These are phyloP conservation scores for Ceratorhiza oryzae-sativae DNA, from an alignment of 1,284 basidiomycete genomes.

Conservation along the genomic window DNA sequence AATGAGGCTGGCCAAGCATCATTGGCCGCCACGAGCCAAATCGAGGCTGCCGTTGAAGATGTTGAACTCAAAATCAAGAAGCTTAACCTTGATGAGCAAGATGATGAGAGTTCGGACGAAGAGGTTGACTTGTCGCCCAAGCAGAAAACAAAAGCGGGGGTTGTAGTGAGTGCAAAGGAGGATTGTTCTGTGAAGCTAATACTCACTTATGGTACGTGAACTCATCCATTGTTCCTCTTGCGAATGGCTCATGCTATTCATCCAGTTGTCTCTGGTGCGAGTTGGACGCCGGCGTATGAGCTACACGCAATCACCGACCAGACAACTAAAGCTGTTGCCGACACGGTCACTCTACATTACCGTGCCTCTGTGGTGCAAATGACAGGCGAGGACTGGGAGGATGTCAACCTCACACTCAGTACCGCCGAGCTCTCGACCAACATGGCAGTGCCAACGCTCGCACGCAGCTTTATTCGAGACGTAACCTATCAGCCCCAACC, in stretches of 20 bases:
- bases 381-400: conserved; percentile 68
- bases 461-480: conserved; percentile 9
- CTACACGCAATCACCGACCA: conserved; percentile 58
- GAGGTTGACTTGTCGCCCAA: conserved; percentile 50
- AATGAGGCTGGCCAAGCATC: conserved; percentile 53
- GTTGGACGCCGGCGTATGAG: conserved; percentile 65
- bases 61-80: conserved; percentile 40
- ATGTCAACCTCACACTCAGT: conserved; percentile 60
- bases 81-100: conserved; percentile 49
- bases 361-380: conserved; percentile 61
- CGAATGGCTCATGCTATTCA: not conserved
- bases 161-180: conserved; percentile 49
- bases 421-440: conserved; percentile 50
- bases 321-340: conserved; percentile 54
- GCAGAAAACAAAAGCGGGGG: conserved; percentile 38
- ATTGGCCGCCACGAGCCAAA: conserved; percentile 51
- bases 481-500: not conserved
- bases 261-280: conserved; percentile 60
- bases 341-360: conserved; percentile 61
- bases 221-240: conserved; percentile 12
- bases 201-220: conserved; percentile 62
- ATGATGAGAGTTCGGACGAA: conserved; percentile 52
- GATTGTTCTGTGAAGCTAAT: conserved; percentile 55
- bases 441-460: conserved; percentile 43
- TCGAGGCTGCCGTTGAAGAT: conserved; percentile 51